phyloP scores from a whole-genome alignment of 352 stramenopile species.

The Phytophthora chlamydospora region DNA sequence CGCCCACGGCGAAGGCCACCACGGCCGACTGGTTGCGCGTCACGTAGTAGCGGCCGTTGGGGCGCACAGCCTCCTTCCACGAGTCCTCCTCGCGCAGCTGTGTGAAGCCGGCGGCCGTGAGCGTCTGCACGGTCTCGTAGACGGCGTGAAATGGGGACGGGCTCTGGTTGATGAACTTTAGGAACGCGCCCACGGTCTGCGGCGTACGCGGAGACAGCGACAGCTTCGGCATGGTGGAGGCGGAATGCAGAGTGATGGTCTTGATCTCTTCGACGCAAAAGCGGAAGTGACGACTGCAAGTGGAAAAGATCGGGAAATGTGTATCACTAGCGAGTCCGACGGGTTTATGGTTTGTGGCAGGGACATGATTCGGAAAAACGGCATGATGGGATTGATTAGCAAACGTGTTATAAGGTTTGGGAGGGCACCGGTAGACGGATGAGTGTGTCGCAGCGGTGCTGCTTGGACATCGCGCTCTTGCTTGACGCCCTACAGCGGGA shows the following conservation, averaged over 20 bases:
- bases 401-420: conserved; percentile 27
- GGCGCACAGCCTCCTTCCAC: conserved; percentile 62
- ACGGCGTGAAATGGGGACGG: conserved; percentile 96
- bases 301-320: conserved; percentile 22
- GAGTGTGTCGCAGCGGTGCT: conserved; percentile 7
- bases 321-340: neutral
- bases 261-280: conserved; percentile 27
- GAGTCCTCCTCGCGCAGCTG: conserved; percentile 89
- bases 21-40: conserved; percentile 96
- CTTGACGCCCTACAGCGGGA: conserved; percentile 90
- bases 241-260: conserved; percentile 34
- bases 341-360: conserved; percentile 5
- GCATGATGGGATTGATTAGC: conserved; percentile 6
- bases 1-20: conserved; percentile 95
- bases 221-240: conserved; percentile 44
- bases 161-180: conserved; percentile 95
- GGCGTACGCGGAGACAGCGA: conserved; percentile 59
- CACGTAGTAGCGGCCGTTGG: conserved; percentile 97
- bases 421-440: conserved; percentile 10
- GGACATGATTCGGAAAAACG: neutral
- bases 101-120: conserved; percentile 91
- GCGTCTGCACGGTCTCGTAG: conserved; percentile 76
- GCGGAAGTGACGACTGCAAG: conserved; percentile 17
- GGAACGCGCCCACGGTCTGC: conserved; percentile 75
- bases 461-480: conserved; percentile 8